These are phyloP conservation scores for Rhinocladiella similis DNA, from an alignment of 2,329 filamentous ascomycete genomes.

Conservation along the genomic window DNA sequence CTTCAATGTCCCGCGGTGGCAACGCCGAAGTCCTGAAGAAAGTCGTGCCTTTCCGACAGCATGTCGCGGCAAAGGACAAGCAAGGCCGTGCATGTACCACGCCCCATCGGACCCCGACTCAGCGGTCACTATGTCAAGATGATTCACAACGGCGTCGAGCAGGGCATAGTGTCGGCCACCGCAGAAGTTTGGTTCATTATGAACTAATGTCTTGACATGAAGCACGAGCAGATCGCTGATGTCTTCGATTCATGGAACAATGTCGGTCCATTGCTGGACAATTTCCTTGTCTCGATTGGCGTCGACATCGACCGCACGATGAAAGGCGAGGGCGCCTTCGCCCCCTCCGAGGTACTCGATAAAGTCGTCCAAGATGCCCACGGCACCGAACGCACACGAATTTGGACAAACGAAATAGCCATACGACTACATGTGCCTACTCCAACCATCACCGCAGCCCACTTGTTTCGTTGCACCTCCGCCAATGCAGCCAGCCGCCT, in stretches of 20 bases:
- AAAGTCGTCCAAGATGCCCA: conserved; percentile 72
- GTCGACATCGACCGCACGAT: conserved; percentile 56
- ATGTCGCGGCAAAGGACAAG: conserved; percentile 62
- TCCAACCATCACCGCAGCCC: conserved; percentile 63
- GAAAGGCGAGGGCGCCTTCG: conserved; percentile 46
- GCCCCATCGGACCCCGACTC: conserved; percentile 61
- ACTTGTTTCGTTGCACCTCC: conserved; percentile 64
- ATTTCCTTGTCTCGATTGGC: conserved; percentile 64
- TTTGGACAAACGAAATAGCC: conserved; percentile 65
- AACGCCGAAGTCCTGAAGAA: conserved; percentile 57
- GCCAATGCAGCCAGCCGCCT: conserved; percentile 60
- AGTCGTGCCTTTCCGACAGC: conserved; percentile 61
- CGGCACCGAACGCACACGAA: conserved; percentile 65
- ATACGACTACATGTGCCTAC: conserved; percentile 62
- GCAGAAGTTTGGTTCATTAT: conserved; percentile 67
- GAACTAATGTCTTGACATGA: conserved; percentile 57
- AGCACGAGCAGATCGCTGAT: conserved; percentile 60
- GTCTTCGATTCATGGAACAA: conserved; percentile 63
- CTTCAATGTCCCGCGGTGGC: conserved; percentile 67
- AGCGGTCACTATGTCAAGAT: conserved; percentile 74
- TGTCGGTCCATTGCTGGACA: conserved; percentile 48
- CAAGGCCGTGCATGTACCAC: conserved; percentile 62
- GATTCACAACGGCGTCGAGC: conserved; percentile 74
- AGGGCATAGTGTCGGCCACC: conserved; percentile 66
- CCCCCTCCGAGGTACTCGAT: conserved; percentile 64